phyloP scores from a whole-genome alignment of 345 rosid species.

The Citrus inodora region DNA sequence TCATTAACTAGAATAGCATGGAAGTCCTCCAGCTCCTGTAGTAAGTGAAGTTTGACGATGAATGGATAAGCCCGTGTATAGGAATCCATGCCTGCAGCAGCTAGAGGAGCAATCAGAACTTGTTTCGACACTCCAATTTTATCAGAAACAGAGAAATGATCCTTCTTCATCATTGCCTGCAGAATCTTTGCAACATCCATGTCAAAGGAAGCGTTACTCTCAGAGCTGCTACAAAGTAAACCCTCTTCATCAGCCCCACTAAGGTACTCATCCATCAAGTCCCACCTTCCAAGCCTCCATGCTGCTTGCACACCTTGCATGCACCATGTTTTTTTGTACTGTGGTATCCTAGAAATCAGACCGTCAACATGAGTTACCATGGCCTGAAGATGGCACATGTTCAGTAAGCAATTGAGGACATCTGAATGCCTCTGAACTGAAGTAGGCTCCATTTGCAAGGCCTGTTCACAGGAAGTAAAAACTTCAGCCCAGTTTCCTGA shows the following conservation, averaged over 20 bases:
- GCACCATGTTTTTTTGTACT: constrained; percentile 94
- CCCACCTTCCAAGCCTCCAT: constrained; percentile 98
- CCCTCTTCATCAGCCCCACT: constrained; percentile 81
- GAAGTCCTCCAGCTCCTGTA: constrained; percentile 85
- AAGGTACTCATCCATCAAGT: constrained; percentile 95
- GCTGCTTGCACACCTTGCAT: constrained; percentile 99
- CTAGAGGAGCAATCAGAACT: constrained; percentile 93
- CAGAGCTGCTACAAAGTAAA: constrained; percentile 80
- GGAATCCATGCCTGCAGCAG: constrained; percentile 99
- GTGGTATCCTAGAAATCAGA: constrained; percentile 80
- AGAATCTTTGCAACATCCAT: constrained; percentile 94
- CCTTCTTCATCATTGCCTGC: constrained; percentile 90
- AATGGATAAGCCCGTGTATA: constrained; percentile 87
- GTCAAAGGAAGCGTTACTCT: constrained; percentile 95
- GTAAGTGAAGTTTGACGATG: constrained; percentile 87
- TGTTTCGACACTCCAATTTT: constrained; percentile 83
- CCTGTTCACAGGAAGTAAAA: constrained; percentile 90
- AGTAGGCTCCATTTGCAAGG: constrained; percentile 91
- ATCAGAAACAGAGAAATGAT: constrained; percentile 72
- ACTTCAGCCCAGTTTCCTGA: constrained; percentile 98
- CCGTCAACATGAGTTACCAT: constrained; percentile 97
- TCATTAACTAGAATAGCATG: constrained; percentile 58
- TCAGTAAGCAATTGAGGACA: constrained; percentile 84
- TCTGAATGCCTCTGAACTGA: constrained; percentile 93
- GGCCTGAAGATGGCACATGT: constrained; percentile 98